A percentile compares a stretch with the other conserved stretches of the same genome.
These are phyloP conservation scores for Xylariaceae sp. DNA, from an alignment of 2,329 filamentous ascomycete genomes.

Conservation along the genomic window DNA sequence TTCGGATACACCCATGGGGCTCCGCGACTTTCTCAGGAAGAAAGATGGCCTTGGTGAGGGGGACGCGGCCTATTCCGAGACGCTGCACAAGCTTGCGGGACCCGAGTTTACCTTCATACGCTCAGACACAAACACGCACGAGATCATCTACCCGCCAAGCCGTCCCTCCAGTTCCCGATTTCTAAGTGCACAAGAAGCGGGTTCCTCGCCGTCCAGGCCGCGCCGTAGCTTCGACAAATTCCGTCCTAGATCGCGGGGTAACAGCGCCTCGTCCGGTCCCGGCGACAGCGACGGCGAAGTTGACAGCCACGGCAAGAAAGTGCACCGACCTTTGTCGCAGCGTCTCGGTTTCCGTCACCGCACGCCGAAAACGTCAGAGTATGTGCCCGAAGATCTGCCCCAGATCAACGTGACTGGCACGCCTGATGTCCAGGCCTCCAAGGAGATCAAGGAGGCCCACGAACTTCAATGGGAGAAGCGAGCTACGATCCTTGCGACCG, in stretches of 20 bases:
- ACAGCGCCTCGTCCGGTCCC: slow-evolving; percentile 40
- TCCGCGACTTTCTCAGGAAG: slow-evolving; percentile 50
- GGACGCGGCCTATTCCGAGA: slow-evolving; percentile 33
- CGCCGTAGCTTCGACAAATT: slow-evolving; percentile 22
- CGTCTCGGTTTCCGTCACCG: slow-evolving; percentile 59
- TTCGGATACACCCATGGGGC: slow-evolving; percentile 38
- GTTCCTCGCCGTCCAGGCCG: slow-evolving; percentile 33
- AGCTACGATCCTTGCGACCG: slow-evolving; percentile 78
- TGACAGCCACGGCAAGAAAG: slow-evolving; percentile 20
- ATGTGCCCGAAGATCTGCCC: slow-evolving; percentile 75
- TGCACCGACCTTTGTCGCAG: slow-evolving; percentile 54
- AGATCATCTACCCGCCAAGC: slow-evolving; percentile 67
- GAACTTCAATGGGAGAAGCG: slow-evolving; percentile 88
- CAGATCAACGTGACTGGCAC: slow-evolving; percentile 50
- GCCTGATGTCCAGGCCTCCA: slow-evolving; percentile 3
- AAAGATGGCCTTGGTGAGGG: slow-evolving; percentile 41
- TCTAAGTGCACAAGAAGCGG: slow-evolving; percentile 24
- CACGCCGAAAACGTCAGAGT: slow-evolving; percentile 55
- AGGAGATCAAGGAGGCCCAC: slow-evolving; percentile 29
- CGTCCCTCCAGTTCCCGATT: slow-evolving; percentile 28
- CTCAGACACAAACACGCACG: slow-evolving; percentile 74
- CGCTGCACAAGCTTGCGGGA: slow-evolving; percentile 34
- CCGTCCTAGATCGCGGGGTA: slow-evolving; percentile 39
- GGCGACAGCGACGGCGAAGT: slow-evolving; percentile 26
- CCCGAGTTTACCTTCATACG: slow-evolving; percentile 80